Percentiles rank a stretch among this genome's conserved stretches.
Evolutionary conservation across 805 yeast species (phyloP).

Genomic region (Jamesozyma spencerorum): DNA sequence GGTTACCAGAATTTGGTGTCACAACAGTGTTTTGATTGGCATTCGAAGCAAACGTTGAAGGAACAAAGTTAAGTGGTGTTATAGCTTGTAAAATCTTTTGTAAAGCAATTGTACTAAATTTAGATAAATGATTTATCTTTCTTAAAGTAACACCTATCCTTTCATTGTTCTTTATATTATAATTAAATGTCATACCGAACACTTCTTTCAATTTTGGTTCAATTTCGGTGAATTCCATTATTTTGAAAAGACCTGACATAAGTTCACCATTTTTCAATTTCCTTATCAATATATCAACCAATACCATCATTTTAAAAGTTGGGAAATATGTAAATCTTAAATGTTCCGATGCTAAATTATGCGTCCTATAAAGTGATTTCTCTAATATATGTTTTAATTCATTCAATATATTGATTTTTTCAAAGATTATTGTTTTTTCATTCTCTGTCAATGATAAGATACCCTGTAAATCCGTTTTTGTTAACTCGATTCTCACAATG

Average conservation of each 20-base stretch:
- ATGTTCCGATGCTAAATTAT: constrained; percentile 17
- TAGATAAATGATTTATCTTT: constrained; percentile 11
- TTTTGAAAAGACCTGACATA: constrained; percentile 10
- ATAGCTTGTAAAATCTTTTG: neutral
- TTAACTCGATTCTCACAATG: constrained; percentile 15
- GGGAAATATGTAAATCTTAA: constrained; percentile 26
- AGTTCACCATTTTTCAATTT: constrained; percentile 20
- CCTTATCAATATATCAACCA: constrained; percentile 22
- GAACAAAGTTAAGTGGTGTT: neutral
- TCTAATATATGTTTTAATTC: constrained; percentile 16
- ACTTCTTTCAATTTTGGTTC: constrained; percentile 16
- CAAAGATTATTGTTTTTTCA: constrained; percentile 1
- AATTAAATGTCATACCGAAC: constrained; percentile 18
- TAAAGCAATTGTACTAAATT: constrained; percentile 7
- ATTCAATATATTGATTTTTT: constrained; percentile 12
- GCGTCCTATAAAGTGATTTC: constrained; percentile 14
- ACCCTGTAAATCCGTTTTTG: neutral
- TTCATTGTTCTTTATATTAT: constrained; percentile 12
- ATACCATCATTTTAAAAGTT: constrained; percentile 24
- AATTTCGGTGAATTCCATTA: constrained; percentile 9
- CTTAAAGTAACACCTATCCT: constrained; percentile 14
- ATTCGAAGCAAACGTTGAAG: neutral
- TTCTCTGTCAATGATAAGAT: neutral
- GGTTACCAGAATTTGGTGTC: no score
- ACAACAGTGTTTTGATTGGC: no score